Conservation (phyloP, 441 rosid species). For the Mallotus repandus region DNA sequence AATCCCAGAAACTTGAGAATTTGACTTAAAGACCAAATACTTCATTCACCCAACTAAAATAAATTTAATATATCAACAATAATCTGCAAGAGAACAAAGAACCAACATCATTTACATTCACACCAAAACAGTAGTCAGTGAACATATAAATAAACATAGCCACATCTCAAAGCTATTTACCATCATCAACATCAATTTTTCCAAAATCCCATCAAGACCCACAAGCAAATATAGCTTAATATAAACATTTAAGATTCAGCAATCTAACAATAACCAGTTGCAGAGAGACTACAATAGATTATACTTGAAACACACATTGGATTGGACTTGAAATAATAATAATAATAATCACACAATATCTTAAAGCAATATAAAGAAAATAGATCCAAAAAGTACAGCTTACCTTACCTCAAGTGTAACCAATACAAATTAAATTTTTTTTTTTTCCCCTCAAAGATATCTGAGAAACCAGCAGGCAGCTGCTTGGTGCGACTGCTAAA, state of each 20-base stretch:
- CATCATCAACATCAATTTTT: constrained; percentile 4
- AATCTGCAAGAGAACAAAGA: not conserved
- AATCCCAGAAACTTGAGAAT: not conserved
- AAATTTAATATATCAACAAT: not conserved
- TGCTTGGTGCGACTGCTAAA: not conserved
- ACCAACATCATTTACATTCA: not conserved
- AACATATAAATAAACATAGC: constrained; percentile 4
- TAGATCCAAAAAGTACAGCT: too few relatives aligned
- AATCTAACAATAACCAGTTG: not conserved
- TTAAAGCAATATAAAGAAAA: not conserved
- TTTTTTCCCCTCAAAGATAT: too few relatives aligned
- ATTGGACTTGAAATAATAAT: not conserved
- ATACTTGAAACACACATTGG: not conserved
- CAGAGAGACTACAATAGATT: not conserved
- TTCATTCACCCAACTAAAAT: not conserved
- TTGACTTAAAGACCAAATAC: not conserved
- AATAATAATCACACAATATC: not conserved
- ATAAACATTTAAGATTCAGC: not conserved
- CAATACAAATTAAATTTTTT: not conserved
- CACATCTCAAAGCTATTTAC: not conserved
- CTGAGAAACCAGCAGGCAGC: not conserved
- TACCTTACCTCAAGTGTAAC: not conserved
- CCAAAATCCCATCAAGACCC: constrained; percentile 2
- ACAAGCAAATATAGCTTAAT: not conserved
- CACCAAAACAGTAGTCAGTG: not conserved